These are phyloP conservation scores for Cercospora zeina DNA, from an alignment of 2,329 filamentous ascomycete genomes.

Conservation along the genomic window DNA sequence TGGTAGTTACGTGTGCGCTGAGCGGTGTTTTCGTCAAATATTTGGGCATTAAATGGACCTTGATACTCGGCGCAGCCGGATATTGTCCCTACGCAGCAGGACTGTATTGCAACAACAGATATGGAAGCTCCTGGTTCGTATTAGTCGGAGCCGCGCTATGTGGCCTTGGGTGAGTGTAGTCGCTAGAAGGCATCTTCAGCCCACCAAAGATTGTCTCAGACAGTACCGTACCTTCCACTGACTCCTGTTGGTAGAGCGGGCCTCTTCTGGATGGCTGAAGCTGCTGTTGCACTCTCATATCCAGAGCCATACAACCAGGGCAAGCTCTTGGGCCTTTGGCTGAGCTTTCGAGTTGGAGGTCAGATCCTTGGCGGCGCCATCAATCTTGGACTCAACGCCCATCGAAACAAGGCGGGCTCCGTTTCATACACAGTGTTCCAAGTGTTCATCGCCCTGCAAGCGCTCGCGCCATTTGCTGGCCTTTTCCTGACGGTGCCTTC, in stretches of 20 bases:
- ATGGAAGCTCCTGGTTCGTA: slow-evolving; percentile 67
- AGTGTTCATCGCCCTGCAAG: slow-evolving; percentile 70
- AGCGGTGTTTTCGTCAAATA: slow-evolving; percentile 64
- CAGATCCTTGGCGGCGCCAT: slow-evolving; percentile 72
- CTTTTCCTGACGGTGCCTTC: slow-evolving; percentile 62
- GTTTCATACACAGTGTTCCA: slow-evolving; percentile 70
- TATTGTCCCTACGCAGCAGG: slow-evolving; percentile 72
- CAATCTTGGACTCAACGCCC: slow-evolving; percentile 65
- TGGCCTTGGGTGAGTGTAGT: too few species aligned
- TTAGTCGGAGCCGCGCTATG: slow-evolving; percentile 68
- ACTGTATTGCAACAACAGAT: slow-evolving; percentile 71
- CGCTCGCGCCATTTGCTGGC: slow-evolving; percentile 63
- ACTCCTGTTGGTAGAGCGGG: too few species aligned
- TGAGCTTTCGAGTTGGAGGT: slow-evolving; percentile 61
- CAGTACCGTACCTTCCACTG: too few species aligned
- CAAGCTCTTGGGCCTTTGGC: slow-evolving; percentile 67
- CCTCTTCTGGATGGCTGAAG: slow-evolving; percentile 74
- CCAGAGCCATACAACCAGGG: slow-evolving; percentile 69
- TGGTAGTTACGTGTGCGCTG: slow-evolving; percentile 70
- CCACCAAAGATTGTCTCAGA: too few species aligned
- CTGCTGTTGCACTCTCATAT: slow-evolving; percentile 70
- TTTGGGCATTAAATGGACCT: slow-evolving; percentile 68
- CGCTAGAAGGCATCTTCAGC: too few species aligned
- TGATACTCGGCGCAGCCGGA: slow-evolving; percentile 71
- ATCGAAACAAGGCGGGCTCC: slow-evolving; percentile 59